Conservation (phyloP, 345 rosid genomes). For the Camelina hispida region DNA sequence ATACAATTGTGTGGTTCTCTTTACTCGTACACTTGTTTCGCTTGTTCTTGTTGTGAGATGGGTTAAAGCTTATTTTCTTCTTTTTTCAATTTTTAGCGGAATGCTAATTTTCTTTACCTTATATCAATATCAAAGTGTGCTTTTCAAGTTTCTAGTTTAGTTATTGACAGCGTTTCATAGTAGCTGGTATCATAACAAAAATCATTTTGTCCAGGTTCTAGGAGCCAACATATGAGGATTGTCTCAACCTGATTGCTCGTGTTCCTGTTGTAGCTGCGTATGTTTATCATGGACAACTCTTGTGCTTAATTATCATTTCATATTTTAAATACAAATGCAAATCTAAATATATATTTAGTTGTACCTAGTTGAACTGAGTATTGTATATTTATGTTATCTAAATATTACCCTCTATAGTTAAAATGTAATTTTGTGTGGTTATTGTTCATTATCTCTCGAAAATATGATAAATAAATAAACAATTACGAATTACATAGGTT, state of each 20-base stretch:
- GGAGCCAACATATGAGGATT: slow-evolving; percentile 96
- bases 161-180: slow-evolving; percentile 24
- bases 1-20: slow-evolving; percentile 45
- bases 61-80: not conserved
- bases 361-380: too few species aligned
- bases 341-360: too few species aligned
- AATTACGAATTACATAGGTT: too few species aligned
- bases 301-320: too few species aligned
- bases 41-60: slow-evolving; percentile 7
- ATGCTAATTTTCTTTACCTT: slow-evolving; percentile 24
- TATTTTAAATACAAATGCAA: too few species aligned
- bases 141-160: slow-evolving; percentile 32
- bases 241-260: slow-evolving; percentile 73
- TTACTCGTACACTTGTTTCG: slow-evolving; percentile 2
- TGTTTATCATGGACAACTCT: slow-evolving; percentile 66
- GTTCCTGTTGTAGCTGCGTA: too few species aligned
- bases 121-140: slow-evolving; percentile 74
- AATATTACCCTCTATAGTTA: too few species aligned
- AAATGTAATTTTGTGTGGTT: too few species aligned
- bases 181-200: slow-evolving; percentile 30
- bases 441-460: too few species aligned
- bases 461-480: too few species aligned
- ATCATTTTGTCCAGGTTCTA: slow-evolving; percentile 67
- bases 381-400: too few species aligned
- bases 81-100: slow-evolving; percentile 5